Evolutionary conservation across 1,284 basidiomycete genomes (phyloP).

Genomic region (Sanghuangporus weigelae): DNA sequence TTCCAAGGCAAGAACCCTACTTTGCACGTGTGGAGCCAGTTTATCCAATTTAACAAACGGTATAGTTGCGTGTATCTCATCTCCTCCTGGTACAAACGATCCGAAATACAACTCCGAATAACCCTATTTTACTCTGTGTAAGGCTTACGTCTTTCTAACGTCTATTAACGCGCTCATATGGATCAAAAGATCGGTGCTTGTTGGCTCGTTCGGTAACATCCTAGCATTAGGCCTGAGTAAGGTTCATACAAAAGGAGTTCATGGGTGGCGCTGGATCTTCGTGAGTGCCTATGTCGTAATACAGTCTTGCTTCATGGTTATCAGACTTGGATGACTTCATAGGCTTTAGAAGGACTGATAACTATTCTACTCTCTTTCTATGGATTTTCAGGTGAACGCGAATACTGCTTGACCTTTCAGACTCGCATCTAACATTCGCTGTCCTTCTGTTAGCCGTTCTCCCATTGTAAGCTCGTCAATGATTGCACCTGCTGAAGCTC

Average conservation of each 20-base stretch:
- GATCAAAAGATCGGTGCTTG: slow-evolving; percentile 3
- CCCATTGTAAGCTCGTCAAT: slow-evolving; percentile 1
- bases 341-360: slow-evolving; percentile 10
- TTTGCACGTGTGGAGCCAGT: not conserved
- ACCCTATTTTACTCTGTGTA: slow-evolving; percentile 34
- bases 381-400: not conserved
- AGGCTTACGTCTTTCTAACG: not conserved
- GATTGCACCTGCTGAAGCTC: not conserved
- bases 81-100: slow-evolving; percentile 38
- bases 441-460: not conserved
- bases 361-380: slow-evolving; percentile 5
- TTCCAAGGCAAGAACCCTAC: not conserved
- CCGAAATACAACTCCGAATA: slow-evolving; percentile 33
- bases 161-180: not conserved
- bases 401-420: not conserved
- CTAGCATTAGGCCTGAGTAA: slow-evolving; percentile 4
- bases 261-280: slow-evolving; percentile 15
- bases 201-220: slow-evolving; percentile 11
- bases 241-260: not conserved
- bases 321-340: not conserved
- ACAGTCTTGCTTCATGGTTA: not conserved
- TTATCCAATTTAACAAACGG: not conserved
- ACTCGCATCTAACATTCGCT: not conserved
- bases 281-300: not conserved
- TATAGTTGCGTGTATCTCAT: slow-evolving; percentile 34